Evolutionary conservation across 192 early-diverging fungal species (phyloP), one percentile per base, ranked within the genome.

Genomic region (Coemansia sp.): DNA sequence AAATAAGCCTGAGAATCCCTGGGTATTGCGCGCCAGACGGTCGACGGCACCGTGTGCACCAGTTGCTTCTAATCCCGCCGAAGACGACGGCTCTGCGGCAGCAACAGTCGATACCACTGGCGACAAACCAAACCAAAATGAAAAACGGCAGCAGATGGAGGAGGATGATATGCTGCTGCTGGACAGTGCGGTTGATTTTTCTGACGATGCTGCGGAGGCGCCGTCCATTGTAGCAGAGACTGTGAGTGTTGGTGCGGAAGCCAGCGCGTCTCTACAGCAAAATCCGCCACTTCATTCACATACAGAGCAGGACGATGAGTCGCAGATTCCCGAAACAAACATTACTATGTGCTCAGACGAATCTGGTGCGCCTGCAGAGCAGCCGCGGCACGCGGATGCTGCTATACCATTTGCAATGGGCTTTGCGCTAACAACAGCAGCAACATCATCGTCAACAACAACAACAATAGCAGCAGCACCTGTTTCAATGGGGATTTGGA

Each of bases 131-230:
- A 32, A 32, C 2, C 2, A 1, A 32, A 32, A 32, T 32, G 32
- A 32, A 18, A n/a, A 52, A 18, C 57, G 39, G 36, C 57, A 59
- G 4, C n/a, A 49, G 22, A 41, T 61, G 26, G 55, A 22, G 11
- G 32, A 26, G 6, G 72, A 73, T 41, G 62, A 73, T 7, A 67
- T 63, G 55, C 39, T 32, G 32, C 32, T 32, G 32, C 1, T 73
- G 15, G 72, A 73, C 46, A 73, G 41, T 10, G 66, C 65, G 12
- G 63, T 68, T 51, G 72, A 73, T 36, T 68, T 61, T 60, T 65
- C 69, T 48, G 54, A 64, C 45, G 69, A 65, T 41, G 45, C 65
- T 16, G 12, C 47, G 32, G 42, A 47, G 9, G 37, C 15, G 42
- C 32, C 32, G 32, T 40, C 62, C 47, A 37, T 19, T 18, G 1